These are phyloP conservation scores for Mycena sp. DNA, from an alignment of 1,284 basidiomycete species.

Conservation along the genomic window DNA sequence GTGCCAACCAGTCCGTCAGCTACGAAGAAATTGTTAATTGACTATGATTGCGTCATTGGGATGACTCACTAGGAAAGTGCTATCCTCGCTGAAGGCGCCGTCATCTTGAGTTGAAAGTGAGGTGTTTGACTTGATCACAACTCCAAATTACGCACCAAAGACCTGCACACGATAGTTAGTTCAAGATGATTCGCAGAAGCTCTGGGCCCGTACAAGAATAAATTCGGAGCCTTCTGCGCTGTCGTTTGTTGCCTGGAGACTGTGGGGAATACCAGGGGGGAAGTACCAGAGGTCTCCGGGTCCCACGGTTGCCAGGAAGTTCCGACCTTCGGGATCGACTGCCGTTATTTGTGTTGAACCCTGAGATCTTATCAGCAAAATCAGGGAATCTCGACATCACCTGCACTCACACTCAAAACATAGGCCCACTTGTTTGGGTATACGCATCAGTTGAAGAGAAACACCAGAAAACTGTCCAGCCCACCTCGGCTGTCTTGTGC, in stretches of 20 bases:
- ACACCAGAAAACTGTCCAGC: slow-evolving; percentile 16
- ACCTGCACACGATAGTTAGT: slow-evolving; percentile 48
- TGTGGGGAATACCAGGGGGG: slow-evolving; percentile 71
- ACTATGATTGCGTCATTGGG: slow-evolving; percentile 24
- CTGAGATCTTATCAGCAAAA: slow-evolving; percentile 40
- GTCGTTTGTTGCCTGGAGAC: slow-evolving; percentile 71
- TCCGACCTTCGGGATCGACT: slow-evolving; percentile 68
- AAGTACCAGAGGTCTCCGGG: slow-evolving; percentile 71
- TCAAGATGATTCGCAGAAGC: no score
- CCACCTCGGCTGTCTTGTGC: slow-evolving; percentile 74
- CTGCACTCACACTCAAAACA: slow-evolving; percentile 58
- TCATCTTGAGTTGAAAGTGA: slow-evolving; percentile 40
- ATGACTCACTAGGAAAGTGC: slow-evolving; percentile 65
- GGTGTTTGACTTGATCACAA: no score
- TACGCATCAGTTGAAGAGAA: slow-evolving; percentile 9
- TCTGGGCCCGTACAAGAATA: slow-evolving; percentile 58
- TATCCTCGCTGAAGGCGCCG: slow-evolving; percentile 73
- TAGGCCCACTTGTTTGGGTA: slow-evolving; percentile 65
- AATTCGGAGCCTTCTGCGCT: slow-evolving; percentile 72
- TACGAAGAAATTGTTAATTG: slow-evolving; percentile 31
- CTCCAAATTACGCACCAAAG: slow-evolving; percentile 46
- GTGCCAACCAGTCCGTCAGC: slow-evolving; percentile 73
- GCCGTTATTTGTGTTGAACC: slow-evolving; percentile 71
- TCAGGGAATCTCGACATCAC: neutral
- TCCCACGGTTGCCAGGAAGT: slow-evolving; percentile 65